A percentile compares a stretch with the other conserved stretches of the same genome.
Evolutionary conservation across 352 stramenopile genomes (phyloP).

Genomic region (Aphanomyces euteiches): DNA sequence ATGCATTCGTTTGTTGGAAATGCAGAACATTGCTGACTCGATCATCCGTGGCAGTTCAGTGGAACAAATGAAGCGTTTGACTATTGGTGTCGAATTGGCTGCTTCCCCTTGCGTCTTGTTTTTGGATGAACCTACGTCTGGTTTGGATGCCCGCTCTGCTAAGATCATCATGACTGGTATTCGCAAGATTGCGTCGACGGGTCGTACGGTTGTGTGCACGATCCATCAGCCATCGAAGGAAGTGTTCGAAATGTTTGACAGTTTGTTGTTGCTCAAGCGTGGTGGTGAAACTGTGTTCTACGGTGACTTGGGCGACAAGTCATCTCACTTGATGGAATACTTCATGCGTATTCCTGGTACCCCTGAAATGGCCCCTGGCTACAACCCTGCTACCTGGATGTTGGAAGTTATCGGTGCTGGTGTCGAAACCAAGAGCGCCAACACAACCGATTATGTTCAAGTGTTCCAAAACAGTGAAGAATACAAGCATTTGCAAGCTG

Average conservation of each 20-base stretch:
- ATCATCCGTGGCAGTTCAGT: constrained; percentile 56
- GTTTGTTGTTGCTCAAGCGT: constrained; percentile 67
- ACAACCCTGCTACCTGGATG: constrained; percentile 79
- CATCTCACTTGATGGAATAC: constrained; percentile 49
- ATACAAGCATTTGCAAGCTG: constrained; percentile 39
- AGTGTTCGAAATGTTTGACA: constrained; percentile 86
- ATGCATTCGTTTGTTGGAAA: constrained; percentile 49
- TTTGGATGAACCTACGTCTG: constrained; percentile 84
- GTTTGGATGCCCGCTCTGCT: constrained; percentile 81
- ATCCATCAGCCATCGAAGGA: constrained; percentile 91
- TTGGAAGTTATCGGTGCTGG: constrained; percentile 49
- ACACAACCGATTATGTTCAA: constrained; percentile 42
- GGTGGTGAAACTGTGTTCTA: constrained; percentile 56
- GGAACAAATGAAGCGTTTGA: constrained; percentile 59
- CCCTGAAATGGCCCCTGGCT: constrained; percentile 44
- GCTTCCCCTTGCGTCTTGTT: constrained; percentile 82
- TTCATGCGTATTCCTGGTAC: constrained; percentile 44
- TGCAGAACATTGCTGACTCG: constrained; percentile 47
- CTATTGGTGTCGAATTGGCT: constrained; percentile 89
- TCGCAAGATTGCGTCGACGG: constrained; percentile 76
- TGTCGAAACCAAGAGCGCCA: constrained; percentile 34
- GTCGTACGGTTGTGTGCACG: constrained; percentile 82
- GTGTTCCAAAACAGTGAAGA: constrained; percentile 42
- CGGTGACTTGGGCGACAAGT: constrained; percentile 48
- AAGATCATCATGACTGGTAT: constrained; percentile 86